These are phyloP conservation scores for Trichoderma citrinoviride DNA, from an alignment of 2,329 filamentous ascomycete species.

Conservation along the genomic window DNA sequence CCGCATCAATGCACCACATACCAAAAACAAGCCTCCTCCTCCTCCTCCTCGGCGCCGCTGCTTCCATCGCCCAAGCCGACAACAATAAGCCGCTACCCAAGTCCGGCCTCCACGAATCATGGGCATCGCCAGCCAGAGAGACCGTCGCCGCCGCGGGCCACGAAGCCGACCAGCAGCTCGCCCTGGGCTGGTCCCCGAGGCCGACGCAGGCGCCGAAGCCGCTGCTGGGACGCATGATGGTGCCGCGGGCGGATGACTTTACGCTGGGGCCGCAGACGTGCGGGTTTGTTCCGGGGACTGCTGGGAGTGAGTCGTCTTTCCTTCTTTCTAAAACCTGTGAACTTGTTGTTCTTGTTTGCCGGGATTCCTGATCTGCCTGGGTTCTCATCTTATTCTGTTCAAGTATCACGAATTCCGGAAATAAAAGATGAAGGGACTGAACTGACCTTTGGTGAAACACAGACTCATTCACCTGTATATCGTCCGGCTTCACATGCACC, in stretches of 20 bases:
- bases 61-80: conserved; percentile 24
- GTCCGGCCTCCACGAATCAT: conserved; percentile 29
- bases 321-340: not conserved
- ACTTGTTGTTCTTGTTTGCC: no score
- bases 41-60: conserved; percentile 26
- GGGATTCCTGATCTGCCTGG: no score
- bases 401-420: no score
- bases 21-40: conserved; percentile 19
- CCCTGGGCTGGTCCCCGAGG: conserved; percentile 33
- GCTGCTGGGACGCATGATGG: conserved; percentile 32
- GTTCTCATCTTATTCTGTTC: no score
- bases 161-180: conserved; percentile 28
- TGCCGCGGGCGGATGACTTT: conserved; percentile 32
- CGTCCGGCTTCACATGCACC: conserved; percentile 30
- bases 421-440: no score
- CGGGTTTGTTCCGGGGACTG: conserved; percentile 30
- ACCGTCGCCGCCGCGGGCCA: conserved; percentile 26
- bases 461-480: conserved; percentile 34
- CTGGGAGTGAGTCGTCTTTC: conserved; percentile 31
- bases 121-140: conserved; percentile 31
- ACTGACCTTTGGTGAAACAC: no score
- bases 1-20: conserved; percentile 13
- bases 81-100: conserved; percentile 26
- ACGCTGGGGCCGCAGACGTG: conserved; percentile 33
- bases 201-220: conserved; percentile 34